Evolutionary conservation across 352 stramenopile species (phyloP), one percentile per base, ranked within the genome.

Genomic region (Thraustochytrium striatum): DNA sequence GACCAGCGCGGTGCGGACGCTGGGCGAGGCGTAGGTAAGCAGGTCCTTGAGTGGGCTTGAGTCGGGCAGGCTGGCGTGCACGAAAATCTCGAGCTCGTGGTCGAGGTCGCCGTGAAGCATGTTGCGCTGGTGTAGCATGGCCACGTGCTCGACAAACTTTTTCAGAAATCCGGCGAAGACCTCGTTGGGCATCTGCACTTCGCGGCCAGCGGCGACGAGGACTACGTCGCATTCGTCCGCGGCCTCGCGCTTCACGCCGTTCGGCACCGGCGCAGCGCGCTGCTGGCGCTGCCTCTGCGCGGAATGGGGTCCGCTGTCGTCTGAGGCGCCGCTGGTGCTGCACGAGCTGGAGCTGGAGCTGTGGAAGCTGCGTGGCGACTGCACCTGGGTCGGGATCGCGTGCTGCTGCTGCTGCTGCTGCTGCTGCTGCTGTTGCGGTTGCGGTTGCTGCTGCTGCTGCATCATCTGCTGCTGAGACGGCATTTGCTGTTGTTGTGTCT

Each of bases 161-260:
- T 39, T 55, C 65, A 75, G 28, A 50, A 75, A 75, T 39, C 65
- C 65, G 25, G 65, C 65, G 36, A 75, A 75, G 50, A 62, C 43
- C 50, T 75, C 44, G 21, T 75, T 75, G 13, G 65, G 52, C 21
- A 75, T 21, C 1, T 68, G 7, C 9, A 44, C 52, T 5, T 70
- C 39, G 52, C 44, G 16, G 16, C 47, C 47, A 16, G 47, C 65
- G 7, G 39, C 39, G 5, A 13, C 5, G 39, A 47, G 39, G 5
- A 13, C 13, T 13, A 47, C 39, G 39, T 5, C 39, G 39, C 39
- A 5, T 13, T 47, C 39, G 39, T 13, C 13, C 5, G 13, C 13
- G 39, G 39, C 39, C 5, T 5, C 39, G 39, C 13, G 39, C 39
- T 47, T 13, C 39, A 47, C 39, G 13, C 39, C 5, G 5, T 13